A percentile compares a stretch with the other conserved stretches of the same genome.
Evolutionary conservation across 2,329 filamentous ascomycete genomes (phyloP).

Genomic region (Grosmannia huntii): DNA sequence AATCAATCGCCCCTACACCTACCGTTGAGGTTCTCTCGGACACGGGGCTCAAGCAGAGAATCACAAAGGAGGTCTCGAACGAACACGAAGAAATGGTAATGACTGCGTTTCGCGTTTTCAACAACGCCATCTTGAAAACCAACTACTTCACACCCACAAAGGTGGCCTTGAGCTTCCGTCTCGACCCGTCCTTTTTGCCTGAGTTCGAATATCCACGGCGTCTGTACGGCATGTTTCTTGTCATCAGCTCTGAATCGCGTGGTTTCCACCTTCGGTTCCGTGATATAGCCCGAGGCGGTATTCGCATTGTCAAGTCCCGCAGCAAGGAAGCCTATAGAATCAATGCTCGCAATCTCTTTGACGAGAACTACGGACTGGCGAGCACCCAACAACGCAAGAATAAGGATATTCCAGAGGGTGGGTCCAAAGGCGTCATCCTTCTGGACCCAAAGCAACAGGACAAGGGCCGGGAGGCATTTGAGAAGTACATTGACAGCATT

Average conservation of each 20-base stretch:
- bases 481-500: conserved; percentile 99
- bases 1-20: conserved; percentile 40
- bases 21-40: conserved; percentile 62
- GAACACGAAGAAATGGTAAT: conserved; percentile 98
- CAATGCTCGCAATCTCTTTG: conserved; percentile 91
- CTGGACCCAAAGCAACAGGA: conserved; percentile 91
- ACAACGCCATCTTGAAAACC: conserved; percentile 85
- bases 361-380: conserved; percentile 96
- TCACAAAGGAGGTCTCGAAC: conserved; percentile 69
- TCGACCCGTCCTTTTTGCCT: conserved; percentile 81
- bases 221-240: conserved; percentile 95
- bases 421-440: conserved; percentile 94
- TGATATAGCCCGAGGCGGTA: conserved; percentile 91
- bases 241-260: conserved; percentile 91
- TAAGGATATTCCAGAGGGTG: conserved; percentile 97
- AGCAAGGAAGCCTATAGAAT: conserved; percentile 93
- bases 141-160: conserved; percentile 97
- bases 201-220: conserved; percentile 85
- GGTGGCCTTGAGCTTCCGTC: conserved; percentile 90
- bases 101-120: conserved; percentile 93
- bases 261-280: conserved; percentile 97
- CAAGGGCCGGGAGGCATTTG: conserved; percentile 81
- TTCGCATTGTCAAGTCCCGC: conserved; percentile 95
- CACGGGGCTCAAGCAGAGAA: conserved; percentile 58
- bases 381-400: conserved; percentile 99